Percentiles rank a stretch among this genome's conserved stretches.
Conservation (phyloP, 129 eudicot species). For the Ambrosia trifida region DNA sequence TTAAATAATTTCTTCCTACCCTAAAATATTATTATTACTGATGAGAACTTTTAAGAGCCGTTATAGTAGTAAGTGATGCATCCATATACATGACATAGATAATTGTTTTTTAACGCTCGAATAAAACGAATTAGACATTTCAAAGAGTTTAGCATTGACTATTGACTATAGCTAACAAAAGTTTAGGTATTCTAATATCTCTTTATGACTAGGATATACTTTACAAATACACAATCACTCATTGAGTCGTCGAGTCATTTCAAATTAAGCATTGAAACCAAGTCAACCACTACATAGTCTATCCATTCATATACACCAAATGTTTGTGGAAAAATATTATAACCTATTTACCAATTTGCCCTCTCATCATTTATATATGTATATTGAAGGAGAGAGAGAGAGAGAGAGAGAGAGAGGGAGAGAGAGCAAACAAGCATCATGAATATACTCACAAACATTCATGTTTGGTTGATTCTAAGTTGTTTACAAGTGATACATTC, state of each 20-base stretch:
- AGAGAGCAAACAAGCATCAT: slow-evolving; percentile 25
- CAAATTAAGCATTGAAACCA: neutral
- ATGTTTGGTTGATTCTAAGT: slow-evolving; percentile 23
- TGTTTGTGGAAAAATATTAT: slow-evolving; percentile 36
- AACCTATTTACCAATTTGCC: slow-evolving; percentile 29
- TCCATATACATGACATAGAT: too few species aligned
- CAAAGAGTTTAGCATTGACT: too few species aligned
- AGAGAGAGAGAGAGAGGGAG: slow-evolving; percentile 24
- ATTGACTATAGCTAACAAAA: neutral
- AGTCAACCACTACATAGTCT: slow-evolving; percentile 30
- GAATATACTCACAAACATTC: slow-evolving; percentile 29
- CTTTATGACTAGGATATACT: neutral
- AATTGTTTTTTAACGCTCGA: too few species aligned
- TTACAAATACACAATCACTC: neutral
- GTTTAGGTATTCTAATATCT: neutral
- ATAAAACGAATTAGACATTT: too few species aligned
- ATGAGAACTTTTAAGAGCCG: too few species aligned
- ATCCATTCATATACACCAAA: neutral
- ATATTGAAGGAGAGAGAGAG: neutral
- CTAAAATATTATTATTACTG: too few species aligned
- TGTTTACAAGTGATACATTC: slow-evolving; percentile 41
- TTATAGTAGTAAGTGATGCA: too few species aligned
- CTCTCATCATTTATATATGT: slow-evolving; percentile 19
- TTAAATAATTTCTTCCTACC: too few species aligned
- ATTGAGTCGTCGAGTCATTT: neutral